These are phyloP conservation scores for Hippophae tibetana DNA, from an alignment of 306 rosid species.

Conservation along the genomic window DNA sequence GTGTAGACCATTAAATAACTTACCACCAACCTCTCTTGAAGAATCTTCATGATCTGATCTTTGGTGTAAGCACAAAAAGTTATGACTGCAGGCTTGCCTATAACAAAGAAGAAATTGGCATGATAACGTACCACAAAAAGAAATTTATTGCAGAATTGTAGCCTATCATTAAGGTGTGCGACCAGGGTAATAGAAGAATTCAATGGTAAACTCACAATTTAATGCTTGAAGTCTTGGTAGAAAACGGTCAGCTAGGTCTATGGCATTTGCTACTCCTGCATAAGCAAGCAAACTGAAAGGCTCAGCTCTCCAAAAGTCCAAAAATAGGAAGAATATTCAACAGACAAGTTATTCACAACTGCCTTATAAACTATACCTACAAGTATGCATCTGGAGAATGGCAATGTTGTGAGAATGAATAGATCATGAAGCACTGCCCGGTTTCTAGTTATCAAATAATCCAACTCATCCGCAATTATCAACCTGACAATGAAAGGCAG, in stretches of 20 bases:
- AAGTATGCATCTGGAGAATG: constrained; percentile 74
- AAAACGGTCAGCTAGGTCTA: constrained; percentile 87
- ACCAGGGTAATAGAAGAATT: neutral
- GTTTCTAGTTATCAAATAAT: constrained; percentile 78
- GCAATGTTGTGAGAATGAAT: constrained; percentile 83
- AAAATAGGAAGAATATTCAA: neutral
- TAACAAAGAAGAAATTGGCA: constrained; percentile 7
- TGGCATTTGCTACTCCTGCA: constrained; percentile 90
- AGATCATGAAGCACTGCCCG: constrained; percentile 83
- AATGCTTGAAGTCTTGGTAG: constrained; percentile 80
- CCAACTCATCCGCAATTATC: constrained; percentile 84
- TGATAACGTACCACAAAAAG: neutral
- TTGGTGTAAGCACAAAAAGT: constrained; percentile 67
- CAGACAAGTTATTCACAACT: neutral
- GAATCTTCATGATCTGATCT: constrained; percentile 80
- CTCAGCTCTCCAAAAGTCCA: neutral
- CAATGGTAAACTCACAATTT: constrained; percentile 54
- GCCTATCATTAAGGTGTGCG: no score
- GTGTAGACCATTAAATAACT: constrained; percentile 10
- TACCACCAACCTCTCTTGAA: constrained; percentile 65
- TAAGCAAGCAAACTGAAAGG: neutral
- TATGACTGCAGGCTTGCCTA: constrained; percentile 77
- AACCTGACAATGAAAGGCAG: constrained; percentile 31
- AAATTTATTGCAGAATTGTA: neutral
- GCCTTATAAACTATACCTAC: constrained; percentile 42